Evolutionary conservation across 2,329 filamentous ascomycete species (phyloP), one percentile per base, ranked within the genome.

Genomic region (Ophioceras dolichostomum): DNA sequence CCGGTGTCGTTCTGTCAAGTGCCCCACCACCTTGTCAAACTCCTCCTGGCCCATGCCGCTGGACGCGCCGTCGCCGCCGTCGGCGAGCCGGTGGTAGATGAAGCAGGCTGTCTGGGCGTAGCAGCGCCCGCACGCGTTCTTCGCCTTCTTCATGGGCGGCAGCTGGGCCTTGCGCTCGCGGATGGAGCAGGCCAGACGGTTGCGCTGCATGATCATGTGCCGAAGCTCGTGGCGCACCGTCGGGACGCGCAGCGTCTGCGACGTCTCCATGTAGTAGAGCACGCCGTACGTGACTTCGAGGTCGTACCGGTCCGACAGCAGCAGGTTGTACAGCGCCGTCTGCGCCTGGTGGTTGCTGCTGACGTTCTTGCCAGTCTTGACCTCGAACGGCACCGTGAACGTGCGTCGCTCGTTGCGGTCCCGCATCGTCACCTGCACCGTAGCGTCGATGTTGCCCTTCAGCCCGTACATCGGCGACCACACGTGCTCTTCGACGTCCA

Each of bases 391-490:
- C 4, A 94, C 84, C 0, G 88, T 88, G 43, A 96, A 64, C 5
- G 73, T 83, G 42, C 33, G 41, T 21, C 21, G 17, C 24, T 75
- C 75, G 28, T 75, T 75, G 21, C 73, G 67, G 39, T 94, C 82
- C 39, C 74, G 66, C 66, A 95, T 83, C 1, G 73, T 76, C 13
- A 91, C 82, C 60, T 98, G 85, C 1, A 98, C 83, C 0, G 91
- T 96, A 20, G 91, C 91, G 60, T 98, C 91, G 41, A 98, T 91
- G 49, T 96, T 98, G 21, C 91, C 91, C 57, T 98, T 98, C 13
- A 98, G 67, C 0, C 91, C 91, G 54, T 94, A 98, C 76, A 87
- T 89, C 1, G 91, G 91, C 6, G 89, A 96, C 91, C 91, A 98
- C 20, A 98, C 79, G 53, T 96, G 91, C 57, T 98, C 91, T 55